Base-by-base conservation (phyloP, 768 basidiomycete species). In the Leucocoprinus birnbaumii region DNA sequence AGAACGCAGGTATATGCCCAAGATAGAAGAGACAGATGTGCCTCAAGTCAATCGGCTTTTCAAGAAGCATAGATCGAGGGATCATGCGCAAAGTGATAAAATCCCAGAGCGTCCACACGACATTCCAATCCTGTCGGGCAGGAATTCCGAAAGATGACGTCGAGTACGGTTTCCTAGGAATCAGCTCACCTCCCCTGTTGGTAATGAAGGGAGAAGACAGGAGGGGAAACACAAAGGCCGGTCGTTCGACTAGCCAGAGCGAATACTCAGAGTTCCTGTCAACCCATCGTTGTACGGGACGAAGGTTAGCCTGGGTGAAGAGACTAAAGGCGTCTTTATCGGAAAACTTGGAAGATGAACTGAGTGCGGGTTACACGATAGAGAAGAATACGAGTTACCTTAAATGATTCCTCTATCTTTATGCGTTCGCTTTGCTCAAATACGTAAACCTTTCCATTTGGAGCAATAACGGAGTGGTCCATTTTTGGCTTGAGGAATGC, bases 21-120 rank as follows among this genome's bases (percentile, higher is more conserved):
- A 92, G 65, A 69, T 98, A 98, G 73, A 99, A 99, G n/a, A 98
- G 78, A 64, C 94, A 96, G 54, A 96, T 94, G 68, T 98, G 95
- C 26, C 97, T 80, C 44, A 98, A 74, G 64, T 97, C 87, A 58
- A 98, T 98, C 2, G 96, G 95, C 66, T 91, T 96, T 66, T 90
- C 76, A 66, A 86, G 86, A 22, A 96, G 75, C 88, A 98, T 90
- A 24, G 85, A 80, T 18, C 80, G 73, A 0, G 94, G 87, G 52
- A 98, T 93, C 94, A 98, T 96, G 45, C 78, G 79, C 55, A 83
- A 74, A 11, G 90, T 91, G 46, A 95, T 74, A 44, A 78, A 83
- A 66, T 98, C 94, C 96, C 95, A 99, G 2, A 82, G 80, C 1
- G 83, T 80, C 95, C 96, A 98, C 50, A 96, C 69, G 37, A 79